Evolutionary conservation across 768 basidiomycete genomes (phyloP), one percentile per base, ranked within the genome.

Genomic region (Agaricus sinodeliciosus): DNA sequence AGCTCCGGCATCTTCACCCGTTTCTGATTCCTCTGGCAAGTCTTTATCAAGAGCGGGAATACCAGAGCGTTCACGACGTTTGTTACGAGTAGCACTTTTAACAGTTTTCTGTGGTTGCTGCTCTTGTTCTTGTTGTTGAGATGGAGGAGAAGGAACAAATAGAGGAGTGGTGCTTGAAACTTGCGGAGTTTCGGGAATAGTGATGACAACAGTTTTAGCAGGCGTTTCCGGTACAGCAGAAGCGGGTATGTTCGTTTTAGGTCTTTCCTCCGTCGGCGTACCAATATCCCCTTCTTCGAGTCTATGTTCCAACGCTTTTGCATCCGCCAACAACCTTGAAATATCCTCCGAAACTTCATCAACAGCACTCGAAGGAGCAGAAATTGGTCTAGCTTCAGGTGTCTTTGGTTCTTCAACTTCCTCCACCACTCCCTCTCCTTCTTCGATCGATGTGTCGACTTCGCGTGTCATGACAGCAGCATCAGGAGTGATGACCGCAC

Each of bases 41-140:
- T 83, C 81, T 43, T 82, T 79, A 65, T 93, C 89, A 65, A 94
- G 69, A 1, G 89, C 90, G 13, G 82, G 77, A 40, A 93, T 80
- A 53, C 89, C 90, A 27, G 90, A 92, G 63, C 89, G 89, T 67
- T 92, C 90, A 54, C 85, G 79, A 15, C 86, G 81, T 42, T 60
- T 59, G n/a, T 58, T 59, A 11, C 71, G 73, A 28, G 59, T 63
- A 48, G 61, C 50, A 19, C 15, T 22, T 9, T 25, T 18, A 5
- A 56, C 51, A 39, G 62, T 12, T 51, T 70, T 72, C 22, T 60
- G 55, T 13, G 63, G 59, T 49, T 59, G 58, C 5, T 2, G 22
- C 3, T 22, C 22, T 22, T 22, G 22, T 3, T 22, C 22, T 22
- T 22, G 22, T 22, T 31, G 31, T 11, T 2, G 31, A 31, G 31